phyloP scores from a whole-genome alignment of 768 basidiomycete genomes.

The Tylopilus sp. region DNA sequence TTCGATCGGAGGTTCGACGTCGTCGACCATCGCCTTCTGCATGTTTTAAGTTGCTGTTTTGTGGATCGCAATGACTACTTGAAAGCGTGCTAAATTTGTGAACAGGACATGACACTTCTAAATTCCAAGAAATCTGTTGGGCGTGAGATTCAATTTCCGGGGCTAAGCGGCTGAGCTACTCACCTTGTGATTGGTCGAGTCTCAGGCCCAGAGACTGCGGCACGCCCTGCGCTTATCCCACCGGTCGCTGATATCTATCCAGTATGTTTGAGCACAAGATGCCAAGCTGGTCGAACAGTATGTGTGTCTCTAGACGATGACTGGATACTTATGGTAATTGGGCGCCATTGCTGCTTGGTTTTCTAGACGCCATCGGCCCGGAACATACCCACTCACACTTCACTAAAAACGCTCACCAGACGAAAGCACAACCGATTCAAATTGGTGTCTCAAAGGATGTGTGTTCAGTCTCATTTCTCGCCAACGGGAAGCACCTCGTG shows the following conservation, averaged over 20 bases:
- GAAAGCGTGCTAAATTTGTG: no score
- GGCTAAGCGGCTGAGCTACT: no score
- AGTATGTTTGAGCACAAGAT: neutral
- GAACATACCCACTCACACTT: neutral
- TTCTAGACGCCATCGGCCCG: neutral
- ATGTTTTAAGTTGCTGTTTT: no score
- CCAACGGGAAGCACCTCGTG: conserved; percentile 4
- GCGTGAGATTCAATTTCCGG: no score
- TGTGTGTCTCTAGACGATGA: neutral
- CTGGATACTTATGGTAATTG: neutral
- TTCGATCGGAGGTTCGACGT: no score
- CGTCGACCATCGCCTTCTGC: no score
- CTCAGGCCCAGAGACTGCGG: no score
- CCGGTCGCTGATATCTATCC: neutral
- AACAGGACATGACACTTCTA: no score
- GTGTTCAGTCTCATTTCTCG: conserved; percentile 9
- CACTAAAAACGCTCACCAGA: neutral
- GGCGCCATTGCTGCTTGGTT: neutral
- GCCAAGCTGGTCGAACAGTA: neutral
- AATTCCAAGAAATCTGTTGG: no score
- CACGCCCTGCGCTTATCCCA: no score
- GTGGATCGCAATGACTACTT: no score
- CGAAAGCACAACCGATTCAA: neutral
- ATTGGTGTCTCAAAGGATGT: conserved; percentile 7
- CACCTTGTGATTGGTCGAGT: no score